A percentile compares a stretch with the other conserved stretches of the same genome.
phyloP scores from a whole-genome alignment of 2,329 filamentous ascomycete genomes.

The Fusarium nematophilum region DNA sequence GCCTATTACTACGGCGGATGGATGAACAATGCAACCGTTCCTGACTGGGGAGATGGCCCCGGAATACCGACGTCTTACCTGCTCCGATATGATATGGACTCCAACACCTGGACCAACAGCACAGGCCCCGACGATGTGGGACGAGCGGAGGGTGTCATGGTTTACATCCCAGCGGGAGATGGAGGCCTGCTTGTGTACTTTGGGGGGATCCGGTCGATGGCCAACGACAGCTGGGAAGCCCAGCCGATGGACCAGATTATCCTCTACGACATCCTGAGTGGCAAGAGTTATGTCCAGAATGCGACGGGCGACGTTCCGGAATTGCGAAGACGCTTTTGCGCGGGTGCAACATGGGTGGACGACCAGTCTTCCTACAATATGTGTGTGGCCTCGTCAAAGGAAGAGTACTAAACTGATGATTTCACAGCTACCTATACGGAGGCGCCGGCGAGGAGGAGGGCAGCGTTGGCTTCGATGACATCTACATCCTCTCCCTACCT shows the following conservation, averaged over 20 bases:
- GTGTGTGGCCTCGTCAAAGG: constrained; percentile 51
- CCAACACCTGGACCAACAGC: constrained; percentile 62
- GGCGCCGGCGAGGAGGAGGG: constrained; percentile 62
- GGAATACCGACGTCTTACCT: constrained; percentile 63
- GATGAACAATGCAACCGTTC: constrained; percentile 64
- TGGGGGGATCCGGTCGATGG: constrained; percentile 65
- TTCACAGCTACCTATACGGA: constrained; percentile 68
- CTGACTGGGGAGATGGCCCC: constrained; percentile 60
- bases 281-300: constrained; percentile 68
- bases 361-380: constrained; percentile 74
- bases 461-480: constrained; percentile 66
- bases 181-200: constrained; percentile 71
- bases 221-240: constrained; percentile 59
- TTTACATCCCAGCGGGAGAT: constrained; percentile 70
- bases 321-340: constrained; percentile 68
- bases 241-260: constrained; percentile 64
- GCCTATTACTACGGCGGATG: constrained; percentile 74
- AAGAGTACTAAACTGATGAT: constrained; percentile 3
- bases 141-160: constrained; percentile 69
- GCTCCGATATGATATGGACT: constrained; percentile 67
- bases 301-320: constrained; percentile 64
- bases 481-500: constrained; percentile 70
- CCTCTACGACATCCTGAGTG: constrained; percentile 69
- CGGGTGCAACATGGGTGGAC: constrained; percentile 67
- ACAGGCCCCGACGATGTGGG: constrained; percentile 64